Evolutionary conservation across 768 basidiomycete species (phyloP), one percentile per base, ranked within the genome.

Genomic region (Tricholoma flavovirens): DNA sequence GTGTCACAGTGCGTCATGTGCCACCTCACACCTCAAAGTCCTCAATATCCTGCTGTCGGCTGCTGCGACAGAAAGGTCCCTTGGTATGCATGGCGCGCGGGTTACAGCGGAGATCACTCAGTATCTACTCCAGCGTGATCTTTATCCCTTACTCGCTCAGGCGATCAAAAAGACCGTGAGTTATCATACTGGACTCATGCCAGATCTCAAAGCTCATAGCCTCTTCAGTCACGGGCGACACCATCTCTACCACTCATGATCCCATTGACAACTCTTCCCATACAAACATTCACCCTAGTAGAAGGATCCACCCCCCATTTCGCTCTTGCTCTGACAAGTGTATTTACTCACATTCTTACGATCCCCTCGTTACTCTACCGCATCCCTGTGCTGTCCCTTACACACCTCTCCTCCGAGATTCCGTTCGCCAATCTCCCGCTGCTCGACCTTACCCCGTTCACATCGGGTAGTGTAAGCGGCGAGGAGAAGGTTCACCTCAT

Each of bases 261-360:
- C n/a, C n/a, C n/a, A n/a, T n/a, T n/a, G n/a, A n/a, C n/a, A n/a
- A n/a, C n/a, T n/a, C n/a, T n/a, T n/a, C n/a, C n/a, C n/a, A n/a
- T n/a, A n/a, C n/a, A n/a, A n/a, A n/a, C n/a, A n/a, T n/a, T n/a
- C n/a, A n/a, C n/a, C n/a, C n/a, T n/a, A n/a, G n/a, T n/a, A n/a
- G n/a, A n/a, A n/a, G n/a, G n/a, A n/a, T n/a, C n/a, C n/a, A n/a
- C n/a, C n/a, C n/a, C n/a, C 86, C 1, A 75, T 95, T 43, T 88
- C 90, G 0, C 72, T 92, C 0, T 77, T 98, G 0, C 92, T 91
- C 1, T 87, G n/a, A n/a, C n/a, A n/a, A n/a, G n/a, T n/a, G n/a
- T n/a, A n/a, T n/a, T n/a, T n/a, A n/a, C n/a, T n/a, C n/a, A n/a
- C n/a, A n/a, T n/a, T n/a, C n/a, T n/a, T n/a, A n/a, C n/a, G n/a